Conservation (phyloP, 306 rosid genomes). For the Dryas alaskensis region DNA sequence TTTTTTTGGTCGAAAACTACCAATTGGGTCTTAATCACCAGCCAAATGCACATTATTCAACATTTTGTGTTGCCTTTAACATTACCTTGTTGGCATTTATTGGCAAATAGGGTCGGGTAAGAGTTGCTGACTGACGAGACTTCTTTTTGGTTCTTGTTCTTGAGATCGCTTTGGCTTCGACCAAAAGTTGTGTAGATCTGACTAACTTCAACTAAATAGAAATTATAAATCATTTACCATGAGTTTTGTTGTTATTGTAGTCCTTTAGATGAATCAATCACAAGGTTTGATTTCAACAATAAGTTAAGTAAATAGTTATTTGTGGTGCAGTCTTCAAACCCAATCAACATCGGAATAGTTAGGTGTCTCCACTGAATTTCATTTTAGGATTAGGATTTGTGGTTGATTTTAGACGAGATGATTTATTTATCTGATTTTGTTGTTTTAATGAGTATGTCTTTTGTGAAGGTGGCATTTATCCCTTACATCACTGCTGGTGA, state of each 20-base stretch:
- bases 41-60: too few species aligned
- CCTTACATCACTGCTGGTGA: conserved; percentile 94
- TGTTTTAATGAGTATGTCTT: conserved; percentile 25
- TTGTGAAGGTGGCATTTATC: conserved; percentile 77
- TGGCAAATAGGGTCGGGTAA: not conserved
- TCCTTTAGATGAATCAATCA: not conserved
- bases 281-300: not conserved
- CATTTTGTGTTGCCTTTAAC: too few species aligned
- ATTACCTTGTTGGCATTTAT: not conserved
- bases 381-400: not conserved
- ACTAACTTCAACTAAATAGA: not conserved
- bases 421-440: conserved; percentile 6
- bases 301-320: too few species aligned
- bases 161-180: not conserved
- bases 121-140: not conserved
- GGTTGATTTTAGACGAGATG: not conserved
- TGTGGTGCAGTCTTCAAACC: too few species aligned
- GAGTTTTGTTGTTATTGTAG: not conserved
- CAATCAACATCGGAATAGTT: too few species aligned
- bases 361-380: not conserved
- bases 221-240: not conserved
- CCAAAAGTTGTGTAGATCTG: not conserved
- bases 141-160: not conserved
- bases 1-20: too few species aligned
- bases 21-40: too few species aligned